Base-by-base conservation (phyloP, 805 yeast genomes). In the Starmerella stigmatis region DNA sequence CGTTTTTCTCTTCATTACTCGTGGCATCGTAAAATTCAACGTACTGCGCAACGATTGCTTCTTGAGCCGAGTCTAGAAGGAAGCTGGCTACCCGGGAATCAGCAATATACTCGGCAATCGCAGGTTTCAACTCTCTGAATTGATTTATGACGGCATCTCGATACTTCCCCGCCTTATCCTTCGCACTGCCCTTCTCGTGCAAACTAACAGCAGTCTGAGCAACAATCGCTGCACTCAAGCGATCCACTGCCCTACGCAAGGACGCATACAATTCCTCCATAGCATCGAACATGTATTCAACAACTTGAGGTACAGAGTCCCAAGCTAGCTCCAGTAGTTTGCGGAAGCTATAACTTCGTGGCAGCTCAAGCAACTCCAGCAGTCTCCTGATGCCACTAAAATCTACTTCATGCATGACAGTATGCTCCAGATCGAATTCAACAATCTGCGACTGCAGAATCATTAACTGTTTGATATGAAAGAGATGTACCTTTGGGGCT, bases 231-330 rank as follows among this genome's bases (percentile, higher is more conserved):
- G 6, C 22, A 16, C 51, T 40, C 22, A 52, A 32, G n/a, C 52
- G 41, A 7, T 44, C 51, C 10, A 86, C 84, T 3, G 79, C 67
- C 49, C 75, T 77, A 52, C 88, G 73, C 51, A 88, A 68, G 51
- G 81, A 86, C 20, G 75, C 67, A 54, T 81, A 83, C 33, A 88
- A 67, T 60, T 88, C 96, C 36, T 65, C 63, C 48, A 77, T 68
- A 2, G 80, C 92, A 63, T 88, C 96, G 37, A 79, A 74, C 82
- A 81, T 81, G 59, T 84, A 80, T 55, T 77, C 79, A 12, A 83
- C 81, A 12, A 86, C 85, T 51, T 74, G 78, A 0, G 95, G 96
- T 2, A 81, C 82, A 0, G 84, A 71, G 21, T 78, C 84, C 51
- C 74, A 68, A 2, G 80, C 82, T 28, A 79, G 70, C 70, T 43